Evolutionary conservation across 2,329 filamentous ascomycete species (phyloP), one percentile per base, ranked within the genome.

Genomic region (Pezicula radicicola): DNA sequence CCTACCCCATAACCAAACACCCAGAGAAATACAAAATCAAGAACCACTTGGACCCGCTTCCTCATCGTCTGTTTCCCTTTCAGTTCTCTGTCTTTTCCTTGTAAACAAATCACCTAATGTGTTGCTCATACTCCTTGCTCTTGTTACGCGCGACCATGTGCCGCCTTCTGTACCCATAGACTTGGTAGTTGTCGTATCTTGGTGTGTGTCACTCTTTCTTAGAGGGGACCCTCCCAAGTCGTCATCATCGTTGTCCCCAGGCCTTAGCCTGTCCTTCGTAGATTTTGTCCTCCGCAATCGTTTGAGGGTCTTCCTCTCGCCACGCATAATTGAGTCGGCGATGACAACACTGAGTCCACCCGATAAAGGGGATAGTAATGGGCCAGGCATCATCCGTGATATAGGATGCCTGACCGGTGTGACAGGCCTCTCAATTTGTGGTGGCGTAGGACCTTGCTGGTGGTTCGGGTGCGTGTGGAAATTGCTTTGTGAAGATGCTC

Each of bases 311-410:
- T 58, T 59, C 42, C 59, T 61, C 53, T 80, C 72, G 13, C 80
- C 79, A 15, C 80, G 77, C n/a, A 83, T 76, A 25, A 87, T 71
- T 19, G 82, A 78, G 56, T 88, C 84, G 8, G 83, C 84, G 6
- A 88, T 81, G 45, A 88, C 79, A 1, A 79, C 84, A 62, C 75
- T 81, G 15, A 88, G 72, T 1, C 78, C 79, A 2, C 76, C 78
- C 2, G 79, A 83, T 1, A 88, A 71, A 0, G 85, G 82, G 28
- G 79, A 78, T 2, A 84, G 75, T 4, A 87, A 68, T 6, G 81
- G 78, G 0, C 80, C 80, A 4, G 78, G 79, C 4, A 81, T 73
- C 36, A 87, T 78, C 19, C 69, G 61, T 3, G 74, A 73, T 16
- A 81, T 72, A 1, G 77, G 78, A 56, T 75, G 72, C 44, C 76